A percentile compares a stretch with the other conserved stretches of the same genome.
phyloP scores from a whole-genome alignment of 768 basidiomycete species.

The Leccinum imitatum region DNA sequence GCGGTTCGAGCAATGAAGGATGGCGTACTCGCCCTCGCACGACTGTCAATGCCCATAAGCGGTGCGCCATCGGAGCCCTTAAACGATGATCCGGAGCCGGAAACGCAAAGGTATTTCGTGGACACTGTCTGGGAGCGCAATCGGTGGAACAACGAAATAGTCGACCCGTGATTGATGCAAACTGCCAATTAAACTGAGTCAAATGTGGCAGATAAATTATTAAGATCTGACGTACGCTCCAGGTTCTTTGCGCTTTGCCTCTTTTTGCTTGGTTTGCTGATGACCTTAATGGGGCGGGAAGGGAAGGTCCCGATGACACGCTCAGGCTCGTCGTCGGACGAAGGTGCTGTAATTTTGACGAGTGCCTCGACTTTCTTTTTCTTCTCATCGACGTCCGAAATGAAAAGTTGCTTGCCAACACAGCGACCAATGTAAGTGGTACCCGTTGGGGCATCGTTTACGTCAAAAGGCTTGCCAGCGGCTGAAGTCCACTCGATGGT shows the following conservation, averaged over 20 bases:
- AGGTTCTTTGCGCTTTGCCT: conserved; percentile 91
- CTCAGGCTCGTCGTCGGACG: conserved; percentile 78
- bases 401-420: conserved; percentile 93
- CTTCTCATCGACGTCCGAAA: conserved; percentile 92
- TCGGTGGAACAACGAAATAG: conserved; percentile 95
- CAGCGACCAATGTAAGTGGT: conserved; percentile 92
- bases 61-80: conserved; percentile 91
- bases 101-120: conserved; percentile 93
- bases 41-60: conserved; percentile 76
- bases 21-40: conserved; percentile 67
- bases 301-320: conserved; percentile 87
- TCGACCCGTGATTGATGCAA: conserved; percentile 94
- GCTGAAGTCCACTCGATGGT: conserved; percentile 86
- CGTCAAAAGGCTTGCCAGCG: conserved; percentile 81
- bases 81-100: conserved; percentile 89
- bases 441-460: conserved; percentile 71
- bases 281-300: conserved; percentile 95
- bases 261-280: conserved; percentile 98
- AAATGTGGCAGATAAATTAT: conserved; percentile 12
- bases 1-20: conserved; percentile 89
- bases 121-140: conserved; percentile 93
- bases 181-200: conserved; percentile 46
- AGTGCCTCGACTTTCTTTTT: conserved; percentile 94
- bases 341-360: conserved; percentile 82
- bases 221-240: conserved; percentile 61